These are phyloP conservation scores for Backusella luteola DNA, from an alignment of 192 early-diverging fungal genomes.

Conservation along the genomic window DNA sequence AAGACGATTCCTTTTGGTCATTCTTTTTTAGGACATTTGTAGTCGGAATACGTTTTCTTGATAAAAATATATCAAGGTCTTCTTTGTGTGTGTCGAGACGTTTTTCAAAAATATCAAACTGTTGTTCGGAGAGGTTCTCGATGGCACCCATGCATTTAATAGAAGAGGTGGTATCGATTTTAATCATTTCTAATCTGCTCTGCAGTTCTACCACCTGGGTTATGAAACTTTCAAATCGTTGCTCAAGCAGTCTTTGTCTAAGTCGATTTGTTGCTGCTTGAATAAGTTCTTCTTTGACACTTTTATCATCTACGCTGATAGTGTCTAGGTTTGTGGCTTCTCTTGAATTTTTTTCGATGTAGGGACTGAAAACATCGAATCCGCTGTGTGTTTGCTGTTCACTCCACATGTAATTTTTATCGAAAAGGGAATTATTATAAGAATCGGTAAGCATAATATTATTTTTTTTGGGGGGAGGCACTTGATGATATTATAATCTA, in stretches of 20 bases:
- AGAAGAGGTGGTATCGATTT: not conserved
- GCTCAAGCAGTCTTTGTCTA: not conserved
- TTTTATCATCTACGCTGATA: not conserved
- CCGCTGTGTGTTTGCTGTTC: not conserved
- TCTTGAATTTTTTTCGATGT: not conserved
- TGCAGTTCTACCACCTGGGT: slow-evolving; percentile 1
- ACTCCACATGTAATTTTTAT: not conserved
- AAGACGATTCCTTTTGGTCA: not conserved
- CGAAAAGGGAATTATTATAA: not conserved
- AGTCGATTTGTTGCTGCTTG: slow-evolving; percentile 5
- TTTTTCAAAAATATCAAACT: not conserved
- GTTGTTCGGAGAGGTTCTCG: not conserved
- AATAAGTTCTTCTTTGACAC: not conserved
- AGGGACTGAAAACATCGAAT: not conserved
- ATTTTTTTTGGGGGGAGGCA: not conserved
- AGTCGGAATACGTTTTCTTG: not conserved
- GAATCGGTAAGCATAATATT: not conserved
- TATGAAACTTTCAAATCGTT: not conserved
- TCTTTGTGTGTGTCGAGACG: not conserved
- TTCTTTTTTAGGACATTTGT: not conserved
- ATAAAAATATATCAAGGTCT: not conserved
- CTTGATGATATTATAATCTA: not conserved
- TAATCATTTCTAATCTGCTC: slow-evolving; percentile 8
- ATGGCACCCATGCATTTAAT: not conserved
- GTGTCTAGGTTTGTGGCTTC: not conserved